A percentile compares a stretch with the other conserved stretches of the same genome.
phyloP scores from a whole-genome alignment of 345 rosid species.

The Conringia planisiliqua region DNA sequence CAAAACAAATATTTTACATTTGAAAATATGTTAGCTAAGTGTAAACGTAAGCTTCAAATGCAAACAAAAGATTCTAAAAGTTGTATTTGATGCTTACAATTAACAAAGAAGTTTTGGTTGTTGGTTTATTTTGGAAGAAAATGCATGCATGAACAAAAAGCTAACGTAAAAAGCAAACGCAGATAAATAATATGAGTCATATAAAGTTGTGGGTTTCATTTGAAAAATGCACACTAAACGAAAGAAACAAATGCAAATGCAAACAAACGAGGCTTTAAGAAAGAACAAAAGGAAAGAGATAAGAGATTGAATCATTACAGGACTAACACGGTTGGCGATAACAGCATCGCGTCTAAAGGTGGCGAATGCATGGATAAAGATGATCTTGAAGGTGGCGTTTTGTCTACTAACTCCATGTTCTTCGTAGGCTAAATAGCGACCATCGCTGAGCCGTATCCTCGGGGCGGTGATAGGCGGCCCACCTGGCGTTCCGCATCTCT shows the following conservation, averaged over 20 bases:
- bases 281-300: not conserved
- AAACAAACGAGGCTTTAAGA: not conserved
- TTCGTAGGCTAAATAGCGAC: slow-evolving; percentile 56
- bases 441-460: slow-evolving; percentile 54
- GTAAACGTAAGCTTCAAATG: too few relatives aligned
- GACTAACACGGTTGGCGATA: slow-evolving; percentile 31
- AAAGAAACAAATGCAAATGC: not conserved
- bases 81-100: too few relatives aligned
- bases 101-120: too few relatives aligned
- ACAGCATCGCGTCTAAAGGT: slow-evolving; percentile 44
- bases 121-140: too few relatives aligned
- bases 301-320: slow-evolving; percentile 29
- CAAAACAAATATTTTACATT: too few relatives aligned
- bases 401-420: slow-evolving; percentile 55
- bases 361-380: slow-evolving; percentile 46
- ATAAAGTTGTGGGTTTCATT: too few relatives aligned
- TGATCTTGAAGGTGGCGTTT: slow-evolving; percentile 47
- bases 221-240: too few relatives aligned
- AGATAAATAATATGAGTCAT: too few relatives aligned
- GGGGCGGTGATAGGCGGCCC: slow-evolving; percentile 53
- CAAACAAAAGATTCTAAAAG: too few relatives aligned
- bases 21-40: too few relatives aligned
- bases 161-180: too few relatives aligned
- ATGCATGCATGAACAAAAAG: too few relatives aligned
- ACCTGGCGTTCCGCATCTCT: slow-evolving; percentile 42